Conservation (phyloP, 768 basidiomycete genomes). For the Omphalotus guepiniiformis region DNA sequence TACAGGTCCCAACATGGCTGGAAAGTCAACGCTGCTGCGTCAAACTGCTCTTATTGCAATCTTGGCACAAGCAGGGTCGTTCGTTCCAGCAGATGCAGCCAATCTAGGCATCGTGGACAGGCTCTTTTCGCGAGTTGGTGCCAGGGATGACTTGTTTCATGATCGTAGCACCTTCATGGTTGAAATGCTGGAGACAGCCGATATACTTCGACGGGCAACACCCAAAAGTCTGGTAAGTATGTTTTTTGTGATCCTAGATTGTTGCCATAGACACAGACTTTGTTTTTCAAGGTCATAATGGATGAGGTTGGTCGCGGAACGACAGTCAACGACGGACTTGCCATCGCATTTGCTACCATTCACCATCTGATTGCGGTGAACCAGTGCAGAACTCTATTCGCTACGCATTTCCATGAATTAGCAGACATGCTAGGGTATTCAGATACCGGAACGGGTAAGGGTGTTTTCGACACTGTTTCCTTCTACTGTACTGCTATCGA, state of each 20-base stretch:
- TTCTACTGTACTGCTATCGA: constrained; percentile 92
- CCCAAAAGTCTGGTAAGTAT: constrained; percentile 69
- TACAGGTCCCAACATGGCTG: constrained; percentile 95
- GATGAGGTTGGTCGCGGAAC: constrained; percentile 99
- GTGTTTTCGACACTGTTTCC: constrained; percentile 55
- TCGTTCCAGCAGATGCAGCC: constrained; percentile 85
- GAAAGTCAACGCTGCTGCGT: constrained; percentile 90
- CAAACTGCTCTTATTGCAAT: constrained; percentile 88
- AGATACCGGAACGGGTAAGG: constrained; percentile 32
- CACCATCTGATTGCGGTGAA: constrained; percentile 75
- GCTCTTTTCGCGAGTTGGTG: constrained; percentile 92
- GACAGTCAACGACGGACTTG: constrained; percentile 85
- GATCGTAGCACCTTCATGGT: constrained; percentile 98
- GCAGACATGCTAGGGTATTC: constrained; percentile 75
- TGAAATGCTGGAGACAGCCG: constrained; percentile 94
- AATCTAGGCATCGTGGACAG: constrained; percentile 83
- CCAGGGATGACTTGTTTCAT: constrained; percentile 90
- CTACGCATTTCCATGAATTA: constrained; percentile 97
- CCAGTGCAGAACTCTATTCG: constrained; percentile 83
- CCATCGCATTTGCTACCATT: constrained; percentile 89
- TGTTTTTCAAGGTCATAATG: constrained; percentile 79
- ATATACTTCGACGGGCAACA: constrained; percentile 84
- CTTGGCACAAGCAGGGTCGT: constrained; percentile 89
- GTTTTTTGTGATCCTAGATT: neutral
- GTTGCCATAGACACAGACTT: neutral